Percentiles rank a stretch among this genome's conserved stretches.
phyloP scores from a whole-genome alignment of 2,329 filamentous ascomycete genomes.

The Verticillium nubilum region DNA sequence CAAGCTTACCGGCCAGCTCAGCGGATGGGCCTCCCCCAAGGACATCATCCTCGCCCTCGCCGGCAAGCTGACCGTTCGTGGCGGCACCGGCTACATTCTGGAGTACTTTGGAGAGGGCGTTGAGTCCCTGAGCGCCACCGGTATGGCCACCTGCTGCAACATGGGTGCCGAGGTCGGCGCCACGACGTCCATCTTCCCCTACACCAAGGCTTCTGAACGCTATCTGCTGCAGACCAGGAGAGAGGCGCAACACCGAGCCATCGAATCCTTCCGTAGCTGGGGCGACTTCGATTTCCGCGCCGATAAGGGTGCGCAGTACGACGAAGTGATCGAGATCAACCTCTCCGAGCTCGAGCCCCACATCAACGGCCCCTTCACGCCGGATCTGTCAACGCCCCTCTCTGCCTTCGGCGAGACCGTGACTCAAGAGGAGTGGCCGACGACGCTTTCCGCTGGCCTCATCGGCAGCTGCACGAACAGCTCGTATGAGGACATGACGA shows the following conservation, averaged over 20 bases:
- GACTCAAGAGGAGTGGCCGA: slow-evolving; percentile 80
- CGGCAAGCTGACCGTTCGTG: slow-evolving; percentile 84
- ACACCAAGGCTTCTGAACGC: slow-evolving; percentile 73
- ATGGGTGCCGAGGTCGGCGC: slow-evolving; percentile 90
- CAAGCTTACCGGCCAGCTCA: slow-evolving; percentile 74
- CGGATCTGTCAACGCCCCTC: slow-evolving; percentile 87
- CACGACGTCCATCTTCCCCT: slow-evolving; percentile 95
- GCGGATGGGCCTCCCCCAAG: slow-evolving; percentile 90
- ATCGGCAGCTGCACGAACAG: slow-evolving; percentile 99
- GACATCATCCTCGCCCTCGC: slow-evolving; percentile 90
- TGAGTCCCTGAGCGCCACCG: slow-evolving; percentile 81
- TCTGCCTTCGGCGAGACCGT: slow-evolving; percentile 86
- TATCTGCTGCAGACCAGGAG: slow-evolving; percentile 85
- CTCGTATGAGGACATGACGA: slow-evolving; percentile 98
- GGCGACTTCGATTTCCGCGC: slow-evolving; percentile 50
- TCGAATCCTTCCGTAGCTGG: slow-evolving; percentile 10
- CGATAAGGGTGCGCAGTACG: slow-evolving; percentile 79
- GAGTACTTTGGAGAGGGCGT: slow-evolving; percentile 93
- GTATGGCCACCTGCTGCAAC: slow-evolving; percentile 88
- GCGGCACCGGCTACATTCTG: slow-evolving; percentile 90
- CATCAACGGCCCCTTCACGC: slow-evolving; percentile 96
- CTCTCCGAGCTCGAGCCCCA: slow-evolving; percentile 87
- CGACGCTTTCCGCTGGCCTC: slow-evolving; percentile 83
- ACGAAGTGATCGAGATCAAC: slow-evolving; percentile 86
- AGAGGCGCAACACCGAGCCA: slow-evolving; percentile 24